These are phyloP conservation scores for Lepraria neglecta DNA, from an alignment of 495 filamentous ascomycete genomes.

Conservation along the genomic window DNA sequence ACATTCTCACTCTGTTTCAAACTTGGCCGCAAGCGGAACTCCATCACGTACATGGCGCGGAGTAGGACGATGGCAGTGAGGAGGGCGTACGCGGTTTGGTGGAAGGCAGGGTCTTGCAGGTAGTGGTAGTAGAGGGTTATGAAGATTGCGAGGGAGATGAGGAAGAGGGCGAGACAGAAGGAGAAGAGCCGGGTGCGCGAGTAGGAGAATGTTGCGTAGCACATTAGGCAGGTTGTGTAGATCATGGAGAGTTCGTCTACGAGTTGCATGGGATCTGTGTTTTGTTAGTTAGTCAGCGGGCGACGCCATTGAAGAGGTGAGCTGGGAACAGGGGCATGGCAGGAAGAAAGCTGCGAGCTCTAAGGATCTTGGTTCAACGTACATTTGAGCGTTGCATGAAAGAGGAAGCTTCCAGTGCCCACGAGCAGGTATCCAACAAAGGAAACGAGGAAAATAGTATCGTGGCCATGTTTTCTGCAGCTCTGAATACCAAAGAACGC, in stretches of 20 bases:
- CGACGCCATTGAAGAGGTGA: no score
- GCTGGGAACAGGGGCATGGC: no score
- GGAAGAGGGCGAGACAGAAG: constrained; percentile 51
- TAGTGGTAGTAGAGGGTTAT: constrained; percentile 93
- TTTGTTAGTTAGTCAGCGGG: no score
- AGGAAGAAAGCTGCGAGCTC: no score
- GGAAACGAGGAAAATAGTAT: constrained; percentile 63
- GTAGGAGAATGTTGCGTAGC: constrained; percentile 79
- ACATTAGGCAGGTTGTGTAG: constrained; percentile 93
- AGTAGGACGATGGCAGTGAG: constrained; percentile 73
- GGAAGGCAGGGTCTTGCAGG: constrained; percentile 85
- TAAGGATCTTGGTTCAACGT: no score
- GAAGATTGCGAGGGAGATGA: constrained; percentile 61
- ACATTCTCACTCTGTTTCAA: constrained; percentile 35
- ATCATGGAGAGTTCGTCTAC: constrained; percentile 98
- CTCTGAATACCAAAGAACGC: constrained; percentile 65
- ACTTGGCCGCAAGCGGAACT: constrained; percentile 60
- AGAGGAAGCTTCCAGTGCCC: constrained; percentile 72
- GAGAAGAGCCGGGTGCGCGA: constrained; percentile 50
- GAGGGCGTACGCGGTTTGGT: constrained; percentile 80
- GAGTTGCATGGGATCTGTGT: constrained; percentile 78
- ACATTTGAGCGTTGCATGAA: constrained; percentile 74
- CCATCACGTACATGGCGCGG: constrained; percentile 87
- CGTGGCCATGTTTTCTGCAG: constrained; percentile 63
- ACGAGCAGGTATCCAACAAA: constrained; percentile 74